phyloP scores from a whole-genome alignment of 2,329 filamentous ascomycete genomes.

The Pestalotiopsis sp. region DNA sequence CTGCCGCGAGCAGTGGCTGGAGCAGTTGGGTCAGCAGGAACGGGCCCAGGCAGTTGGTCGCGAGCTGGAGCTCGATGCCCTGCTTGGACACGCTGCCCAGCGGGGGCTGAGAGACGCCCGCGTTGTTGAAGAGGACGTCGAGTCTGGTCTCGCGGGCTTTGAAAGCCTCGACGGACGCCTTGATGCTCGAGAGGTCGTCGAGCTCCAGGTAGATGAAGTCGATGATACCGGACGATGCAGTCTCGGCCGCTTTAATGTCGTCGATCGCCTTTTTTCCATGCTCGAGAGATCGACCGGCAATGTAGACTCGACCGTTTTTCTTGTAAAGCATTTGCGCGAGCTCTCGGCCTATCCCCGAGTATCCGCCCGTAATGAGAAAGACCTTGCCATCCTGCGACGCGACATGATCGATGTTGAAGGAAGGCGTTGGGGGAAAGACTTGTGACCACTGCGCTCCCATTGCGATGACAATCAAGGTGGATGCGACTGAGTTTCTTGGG shows the following conservation, averaged over 20 bases:
- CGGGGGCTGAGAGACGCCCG: slow-evolving; percentile 35
- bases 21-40: slow-evolving; percentile 26
- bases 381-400: neutral
- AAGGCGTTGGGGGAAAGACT: neutral
- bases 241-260: neutral
- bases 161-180: slow-evolving; percentile 24
- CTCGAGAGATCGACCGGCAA: neutral
- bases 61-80: slow-evolving; percentile 27
- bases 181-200: slow-evolving; percentile 27
- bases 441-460: neutral
- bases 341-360: neutral
- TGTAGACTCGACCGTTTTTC: neutral
- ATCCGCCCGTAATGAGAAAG: neutral
- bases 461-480: neutral
- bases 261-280: neutral
- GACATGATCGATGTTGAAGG: neutral
- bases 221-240: neutral
- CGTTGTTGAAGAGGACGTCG: slow-evolving; percentile 39
- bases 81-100: slow-evolving; percentile 30
- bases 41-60: slow-evolving; percentile 22
- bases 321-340: neutral
- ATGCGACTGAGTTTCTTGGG: too few species aligned
- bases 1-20: slow-evolving; percentile 14
- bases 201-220: slow-evolving; percentile 27
- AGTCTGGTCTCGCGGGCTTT: slow-evolving; percentile 22